phyloP scores from a whole-genome alignment of 2,329 filamentous ascomycete species.

The Hypoxylon rubiginosum region DNA sequence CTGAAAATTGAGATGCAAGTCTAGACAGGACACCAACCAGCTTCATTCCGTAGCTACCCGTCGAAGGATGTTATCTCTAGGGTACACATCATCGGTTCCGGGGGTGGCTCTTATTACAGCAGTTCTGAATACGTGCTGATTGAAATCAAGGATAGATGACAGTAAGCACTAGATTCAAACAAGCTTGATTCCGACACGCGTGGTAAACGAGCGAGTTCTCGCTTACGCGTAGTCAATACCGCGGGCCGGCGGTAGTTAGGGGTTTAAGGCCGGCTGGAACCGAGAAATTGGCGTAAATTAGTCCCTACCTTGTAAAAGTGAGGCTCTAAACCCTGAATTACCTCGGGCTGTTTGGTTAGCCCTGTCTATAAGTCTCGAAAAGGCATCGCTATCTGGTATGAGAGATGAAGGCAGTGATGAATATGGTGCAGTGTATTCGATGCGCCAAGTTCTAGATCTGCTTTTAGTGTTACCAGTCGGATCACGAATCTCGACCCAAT shows the following conservation, averaged over 20 bases:
- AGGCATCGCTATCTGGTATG: not conserved
- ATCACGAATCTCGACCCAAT: slow-evolving; percentile 1
- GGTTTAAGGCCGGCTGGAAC: slow-evolving; percentile 6
- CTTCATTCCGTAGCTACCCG: no score
- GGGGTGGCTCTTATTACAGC: no score
- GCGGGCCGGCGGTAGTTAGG: slow-evolving; percentile 14
- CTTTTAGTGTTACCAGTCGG: slow-evolving; percentile 8
- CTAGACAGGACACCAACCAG: no score
- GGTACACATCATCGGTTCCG: no score
- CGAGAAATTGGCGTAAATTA: not conserved
- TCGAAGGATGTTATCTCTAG: not conserved
- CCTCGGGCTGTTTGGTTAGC: slow-evolving; percentile 21
- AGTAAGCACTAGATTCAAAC: not conserved
- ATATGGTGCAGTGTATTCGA: not conserved
- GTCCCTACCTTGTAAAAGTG: slow-evolving; percentile 5
- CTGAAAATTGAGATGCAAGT: no score
- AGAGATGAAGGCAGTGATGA: not conserved
- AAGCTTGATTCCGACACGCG: not conserved
- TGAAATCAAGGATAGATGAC: not conserved
- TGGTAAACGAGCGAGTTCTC: not conserved
- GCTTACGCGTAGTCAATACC: slow-evolving; percentile 9
- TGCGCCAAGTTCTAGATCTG: slow-evolving; percentile 4
- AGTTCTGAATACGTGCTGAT: not conserved
- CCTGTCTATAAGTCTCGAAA: not conserved
- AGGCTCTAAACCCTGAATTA: slow-evolving; percentile 10